Conservation (phyloP, 306 rosid species). For the Prunus salicina region DNA sequence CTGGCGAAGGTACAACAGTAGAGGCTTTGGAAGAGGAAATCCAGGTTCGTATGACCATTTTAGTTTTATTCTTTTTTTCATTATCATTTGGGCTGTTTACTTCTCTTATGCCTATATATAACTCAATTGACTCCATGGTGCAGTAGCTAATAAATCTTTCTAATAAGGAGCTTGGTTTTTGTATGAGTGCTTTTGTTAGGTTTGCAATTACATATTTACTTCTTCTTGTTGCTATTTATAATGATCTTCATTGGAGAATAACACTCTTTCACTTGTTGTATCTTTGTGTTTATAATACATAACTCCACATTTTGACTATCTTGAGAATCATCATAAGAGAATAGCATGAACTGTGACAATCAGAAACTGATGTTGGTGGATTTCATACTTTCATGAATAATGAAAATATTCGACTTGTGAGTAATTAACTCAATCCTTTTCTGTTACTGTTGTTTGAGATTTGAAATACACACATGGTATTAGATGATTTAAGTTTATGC, state of each 20-base stretch:
- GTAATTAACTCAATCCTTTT: neutral
- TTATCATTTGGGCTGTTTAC: neutral
- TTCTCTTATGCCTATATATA: neutral
- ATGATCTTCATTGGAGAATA: neutral
- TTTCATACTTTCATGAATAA: neutral
- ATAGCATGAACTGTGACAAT: neutral
- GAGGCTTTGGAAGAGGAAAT: conserved; percentile 55
- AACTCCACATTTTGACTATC: neutral
- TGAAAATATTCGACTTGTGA: neutral
- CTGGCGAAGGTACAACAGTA: conserved; percentile 50
- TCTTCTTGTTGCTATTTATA: neutral
- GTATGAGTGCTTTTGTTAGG: neutral
- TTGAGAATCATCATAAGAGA: neutral
- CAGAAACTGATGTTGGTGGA: neutral
- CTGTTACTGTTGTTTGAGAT: neutral
- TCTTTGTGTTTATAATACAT: neutral
- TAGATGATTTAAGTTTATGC: neutral
- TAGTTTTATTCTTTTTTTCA: neutral
- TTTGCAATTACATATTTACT: neutral
- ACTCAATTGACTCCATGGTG: neutral
- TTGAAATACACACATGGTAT: neutral
- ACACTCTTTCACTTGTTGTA: neutral
- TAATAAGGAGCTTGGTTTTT: neutral
- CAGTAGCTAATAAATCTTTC: neutral
- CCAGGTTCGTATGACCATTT: conserved; percentile 51